These are phyloP conservation scores for Cryptococcus sp. DNA, from an alignment of 1,284 basidiomycete genomes.

Conservation along the genomic window DNA sequence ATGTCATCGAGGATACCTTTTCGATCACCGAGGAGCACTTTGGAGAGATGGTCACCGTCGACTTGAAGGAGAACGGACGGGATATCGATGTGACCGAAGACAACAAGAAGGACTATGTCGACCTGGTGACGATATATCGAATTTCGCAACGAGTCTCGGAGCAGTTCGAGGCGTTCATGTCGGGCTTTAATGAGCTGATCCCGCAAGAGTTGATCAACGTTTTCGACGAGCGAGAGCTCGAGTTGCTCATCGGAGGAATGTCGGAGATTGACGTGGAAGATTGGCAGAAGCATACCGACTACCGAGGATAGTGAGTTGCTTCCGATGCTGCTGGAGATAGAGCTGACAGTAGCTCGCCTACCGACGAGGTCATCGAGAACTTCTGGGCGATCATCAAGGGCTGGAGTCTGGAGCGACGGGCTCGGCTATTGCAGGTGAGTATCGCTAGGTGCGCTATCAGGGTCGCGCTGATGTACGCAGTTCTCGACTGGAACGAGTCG, in stretches of 20 bases:
- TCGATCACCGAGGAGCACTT: slow-evolving; percentile 93
- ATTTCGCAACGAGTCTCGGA: slow-evolving; percentile 88
- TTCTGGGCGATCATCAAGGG: slow-evolving; percentile 98
- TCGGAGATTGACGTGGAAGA: slow-evolving; percentile 83
- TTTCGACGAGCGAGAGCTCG: slow-evolving; percentile 96
- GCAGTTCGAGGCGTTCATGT: slow-evolving; percentile 94
- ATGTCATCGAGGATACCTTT: slow-evolving; percentile 92
- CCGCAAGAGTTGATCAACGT: slow-evolving; percentile 93
- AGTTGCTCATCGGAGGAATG: slow-evolving; percentile 96
- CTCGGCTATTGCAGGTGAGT: slow-evolving; percentile 6
- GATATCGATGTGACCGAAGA: slow-evolving; percentile 85
- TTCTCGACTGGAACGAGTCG: slow-evolving; percentile 89
- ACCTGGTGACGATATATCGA: slow-evolving; percentile 87
- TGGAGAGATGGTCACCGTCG: slow-evolving; percentile 90
- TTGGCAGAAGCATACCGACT: slow-evolving; percentile 60
- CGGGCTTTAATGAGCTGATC: slow-evolving; percentile 90
- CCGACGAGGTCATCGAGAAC: slow-evolving; percentile 95
- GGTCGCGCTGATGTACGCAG: not conserved
- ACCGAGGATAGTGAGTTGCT: slow-evolving; percentile 50
- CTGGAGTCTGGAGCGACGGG: slow-evolving; percentile 92
- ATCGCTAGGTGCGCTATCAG: no score
- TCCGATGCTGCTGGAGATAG: not conserved
- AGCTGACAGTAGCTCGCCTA: slow-evolving; percentile 54
- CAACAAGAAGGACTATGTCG: slow-evolving; percentile 99
- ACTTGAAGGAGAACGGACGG: slow-evolving; percentile 81